Evolutionary conservation across 1,139 yeast genomes (phyloP), one percentile per base, ranked within the genome.

Genomic region (Scheffersomyces illinoinensis): DNA sequence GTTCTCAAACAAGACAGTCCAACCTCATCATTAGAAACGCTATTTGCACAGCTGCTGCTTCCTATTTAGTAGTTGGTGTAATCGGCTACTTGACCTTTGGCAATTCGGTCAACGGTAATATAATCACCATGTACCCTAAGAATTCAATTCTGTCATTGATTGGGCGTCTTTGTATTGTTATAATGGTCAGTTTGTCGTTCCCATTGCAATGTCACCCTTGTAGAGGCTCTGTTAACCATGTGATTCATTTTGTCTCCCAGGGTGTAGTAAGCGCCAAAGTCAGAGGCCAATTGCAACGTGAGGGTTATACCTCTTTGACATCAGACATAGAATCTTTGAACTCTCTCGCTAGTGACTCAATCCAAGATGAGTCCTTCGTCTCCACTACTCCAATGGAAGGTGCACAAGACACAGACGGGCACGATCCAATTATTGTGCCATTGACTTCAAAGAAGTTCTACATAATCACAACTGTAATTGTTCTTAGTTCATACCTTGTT

Each of bases 41-140:
- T 3, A 81, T 90, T 17, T 79, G 92, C 1, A 83, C 87, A 14
- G 76, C 85, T 0, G 78, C 93, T 56, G 85, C 88, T 0, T 76
- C 89, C 20, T 89, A 89, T 68, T 70, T 90, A 52, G 64, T 86
- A 5, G 96, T 93, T 47, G 97, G 98, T 0, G 70, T 92, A 8
- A 71, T 88, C 14, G 99, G 99, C 0, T 95, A 95, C 73, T 77
- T 92, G 62, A 89, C 97, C 1, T 95, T 91, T 75, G 99, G 99
- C 17, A 80, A 85, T 66, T 74, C 82, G 14, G 91, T 93, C 21
- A 75, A 82, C 53, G 90, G 91, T 50, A 89, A 89, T 66, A 87
- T 89, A 62, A 85, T 89, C 62, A 86, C 87, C 54, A 83, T 89
- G 83, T 89, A 89, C 69, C 89, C 93, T 0, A 82, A 82, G 53